Percentiles rank a stretch among this genome's conserved stretches.
These are phyloP conservation scores for Zygoascus bituminiphila DNA, from an alignment of 805 yeast species.

Conservation along the genomic window DNA sequence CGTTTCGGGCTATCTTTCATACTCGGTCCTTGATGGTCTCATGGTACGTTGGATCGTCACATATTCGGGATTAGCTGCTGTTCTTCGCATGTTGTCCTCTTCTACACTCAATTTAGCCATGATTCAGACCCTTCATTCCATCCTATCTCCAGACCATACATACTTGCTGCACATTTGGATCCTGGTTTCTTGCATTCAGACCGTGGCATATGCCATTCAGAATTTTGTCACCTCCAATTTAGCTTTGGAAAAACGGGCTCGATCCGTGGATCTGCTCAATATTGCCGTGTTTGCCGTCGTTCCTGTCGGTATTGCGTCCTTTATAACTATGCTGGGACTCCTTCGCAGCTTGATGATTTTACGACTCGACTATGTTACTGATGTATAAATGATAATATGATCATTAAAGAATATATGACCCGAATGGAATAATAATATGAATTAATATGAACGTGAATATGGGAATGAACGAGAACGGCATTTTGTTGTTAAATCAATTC, in stretches of 20 bases:
- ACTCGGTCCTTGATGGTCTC: slow-evolving; percentile 76
- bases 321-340: slow-evolving; percentile 81
- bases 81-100: slow-evolving; percentile 77
- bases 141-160: slow-evolving; percentile 62
- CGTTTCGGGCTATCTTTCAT: slow-evolving; percentile 78
- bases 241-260: slow-evolving; percentile 35
- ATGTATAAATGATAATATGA: too few species aligned
- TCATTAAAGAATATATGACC: too few species aligned
- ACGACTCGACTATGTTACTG: slow-evolving; percentile 44
- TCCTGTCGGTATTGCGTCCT: slow-evolving; percentile 94
- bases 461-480: too few species aligned
- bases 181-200: slow-evolving; percentile 73
- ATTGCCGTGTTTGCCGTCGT: slow-evolving; percentile 94
- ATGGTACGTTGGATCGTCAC: slow-evolving; percentile 90
- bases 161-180: slow-evolving; percentile 88
- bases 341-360: slow-evolving; percentile 67
- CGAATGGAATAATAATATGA: too few species aligned
- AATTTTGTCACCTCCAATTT: slow-evolving; percentile 72
- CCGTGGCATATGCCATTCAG: slow-evolving; percentile 73
- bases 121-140: slow-evolving; percentile 57
- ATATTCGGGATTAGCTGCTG: slow-evolving; percentile 81
- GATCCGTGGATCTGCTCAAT: slow-evolving; percentile 79
- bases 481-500: too few species aligned
- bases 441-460: too few species aligned
- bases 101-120: slow-evolving; percentile 62